These are phyloP conservation scores for Ulmus americana DNA, from an alignment of 331 rosid genomes.

Conservation along the genomic window DNA sequence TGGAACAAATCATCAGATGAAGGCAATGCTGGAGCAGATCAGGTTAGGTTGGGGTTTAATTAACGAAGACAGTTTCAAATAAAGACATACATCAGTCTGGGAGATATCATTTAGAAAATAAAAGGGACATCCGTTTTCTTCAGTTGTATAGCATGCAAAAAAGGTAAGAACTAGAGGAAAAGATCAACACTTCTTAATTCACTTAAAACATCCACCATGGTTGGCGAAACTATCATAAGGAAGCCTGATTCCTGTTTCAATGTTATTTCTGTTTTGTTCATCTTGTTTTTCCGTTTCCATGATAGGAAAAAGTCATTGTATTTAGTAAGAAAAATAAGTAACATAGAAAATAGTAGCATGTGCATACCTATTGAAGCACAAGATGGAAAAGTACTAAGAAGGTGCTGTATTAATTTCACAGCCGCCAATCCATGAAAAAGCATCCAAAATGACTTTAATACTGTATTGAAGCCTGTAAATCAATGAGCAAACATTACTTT, in stretches of 20 bases:
- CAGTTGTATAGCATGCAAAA: neutral
- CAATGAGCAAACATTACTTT: conserved; percentile 10
- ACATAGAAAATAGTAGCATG: neutral
- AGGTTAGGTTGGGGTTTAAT: neutral
- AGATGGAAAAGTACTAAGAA: conserved; percentile 66
- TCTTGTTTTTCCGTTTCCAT: neutral
- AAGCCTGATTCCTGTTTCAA: neutral
- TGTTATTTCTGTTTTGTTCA: neutral
- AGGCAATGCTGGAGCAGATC: neutral
- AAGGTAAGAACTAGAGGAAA: neutral
- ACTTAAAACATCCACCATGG: neutral
- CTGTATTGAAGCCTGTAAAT: conserved; percentile 44
- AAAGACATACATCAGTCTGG: neutral
- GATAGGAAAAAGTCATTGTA: neutral
- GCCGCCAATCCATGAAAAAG: conserved; percentile 76
- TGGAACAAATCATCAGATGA: neutral
- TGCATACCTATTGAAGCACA: conserved; percentile 87
- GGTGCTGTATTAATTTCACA: conserved; percentile 62
- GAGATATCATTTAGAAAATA: neutral
- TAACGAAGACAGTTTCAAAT: neutral
- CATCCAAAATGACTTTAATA: conserved; percentile 60
- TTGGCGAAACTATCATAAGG: neutral
- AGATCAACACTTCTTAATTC: neutral
- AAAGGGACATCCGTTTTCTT: neutral
- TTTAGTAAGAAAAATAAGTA: neutral